phyloP scores from a whole-genome alignment of 2,329 filamentous ascomycete genomes.

The Lasiodiplodia sp. region DNA sequence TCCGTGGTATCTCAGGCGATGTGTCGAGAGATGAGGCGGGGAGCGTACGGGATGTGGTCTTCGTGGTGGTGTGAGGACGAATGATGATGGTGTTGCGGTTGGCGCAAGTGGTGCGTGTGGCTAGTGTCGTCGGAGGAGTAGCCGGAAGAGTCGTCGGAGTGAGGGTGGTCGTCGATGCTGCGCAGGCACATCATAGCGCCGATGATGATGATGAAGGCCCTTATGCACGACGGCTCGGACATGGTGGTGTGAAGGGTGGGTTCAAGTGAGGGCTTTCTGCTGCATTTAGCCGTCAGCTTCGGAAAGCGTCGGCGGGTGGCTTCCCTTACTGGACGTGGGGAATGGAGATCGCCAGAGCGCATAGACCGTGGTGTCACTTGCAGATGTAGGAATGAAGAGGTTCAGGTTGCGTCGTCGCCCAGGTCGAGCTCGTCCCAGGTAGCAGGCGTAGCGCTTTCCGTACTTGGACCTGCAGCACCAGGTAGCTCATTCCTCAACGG shows the following conservation, averaged over 20 bases:
- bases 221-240: constrained; percentile 14
- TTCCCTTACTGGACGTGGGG: constrained; percentile 1
- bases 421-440: constrained; percentile 18
- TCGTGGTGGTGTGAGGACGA: neutral
- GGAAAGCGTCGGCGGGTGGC: neutral
- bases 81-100: neutral
- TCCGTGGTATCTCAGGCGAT: constrained; percentile 1
- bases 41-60: constrained; percentile 20
- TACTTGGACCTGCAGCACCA: constrained; percentile 9
- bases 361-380: neutral
- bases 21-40: constrained; percentile 16
- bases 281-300: neutral
- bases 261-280: constrained; percentile 3
- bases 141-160: neutral
- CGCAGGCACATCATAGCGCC: constrained; percentile 27
- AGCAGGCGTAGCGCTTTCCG: constrained; percentile 13
- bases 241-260: neutral
- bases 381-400: neutral
- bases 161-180: constrained; percentile 28
- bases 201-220: constrained; percentile 26
- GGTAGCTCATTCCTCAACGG: constrained; percentile 24
- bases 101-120: neutral
- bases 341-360: neutral
- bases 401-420: constrained; percentile 1
- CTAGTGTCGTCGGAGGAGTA: neutral